These are phyloP conservation scores for Lachancea kluyveri DNA, from an alignment of 805 yeast genomes.

Conservation along the genomic window DNA sequence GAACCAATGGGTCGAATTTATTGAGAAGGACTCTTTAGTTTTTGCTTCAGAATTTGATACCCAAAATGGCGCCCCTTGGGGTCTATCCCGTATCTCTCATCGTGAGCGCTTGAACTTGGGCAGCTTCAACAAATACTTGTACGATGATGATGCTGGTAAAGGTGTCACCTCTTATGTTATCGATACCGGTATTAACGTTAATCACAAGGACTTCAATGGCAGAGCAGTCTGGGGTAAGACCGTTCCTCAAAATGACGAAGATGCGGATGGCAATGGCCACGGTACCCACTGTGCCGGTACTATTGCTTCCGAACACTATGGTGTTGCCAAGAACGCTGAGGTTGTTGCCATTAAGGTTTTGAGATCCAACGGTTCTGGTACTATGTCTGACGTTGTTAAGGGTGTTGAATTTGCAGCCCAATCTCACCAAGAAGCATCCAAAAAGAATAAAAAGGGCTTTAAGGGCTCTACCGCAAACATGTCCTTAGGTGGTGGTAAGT, in stretches of 20 bases:
- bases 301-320: constrained; percentile 71
- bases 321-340: constrained; percentile 77
- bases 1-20: constrained; percentile 57
- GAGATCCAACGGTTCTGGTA: constrained; percentile 76
- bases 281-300: constrained; percentile 98
- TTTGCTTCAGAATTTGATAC: constrained; percentile 54
- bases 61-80: constrained; percentile 92
- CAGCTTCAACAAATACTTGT: constrained; percentile 66
- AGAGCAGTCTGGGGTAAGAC: constrained; percentile 87
- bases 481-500: constrained; percentile 92
- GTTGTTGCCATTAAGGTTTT: constrained; percentile 81
- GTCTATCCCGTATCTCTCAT: constrained; percentile 85
- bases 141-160: constrained; percentile 67
- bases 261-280: constrained; percentile 83
- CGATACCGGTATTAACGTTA: constrained; percentile 80
- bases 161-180: constrained; percentile 84
- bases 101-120: constrained; percentile 63
- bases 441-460: constrained; percentile 53
- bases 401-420: constrained; percentile 83
- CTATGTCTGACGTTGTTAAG: constrained; percentile 76
- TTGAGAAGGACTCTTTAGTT: constrained; percentile 73
- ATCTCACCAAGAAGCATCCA: constrained; percentile 49
- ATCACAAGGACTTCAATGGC: constrained; percentile 74
- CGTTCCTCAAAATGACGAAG: constrained; percentile 63
- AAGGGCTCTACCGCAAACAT: constrained; percentile 87